Conservation (phyloP, 495 filamentous ascomycete genomes). For the Ramalina peruviana region DNA sequence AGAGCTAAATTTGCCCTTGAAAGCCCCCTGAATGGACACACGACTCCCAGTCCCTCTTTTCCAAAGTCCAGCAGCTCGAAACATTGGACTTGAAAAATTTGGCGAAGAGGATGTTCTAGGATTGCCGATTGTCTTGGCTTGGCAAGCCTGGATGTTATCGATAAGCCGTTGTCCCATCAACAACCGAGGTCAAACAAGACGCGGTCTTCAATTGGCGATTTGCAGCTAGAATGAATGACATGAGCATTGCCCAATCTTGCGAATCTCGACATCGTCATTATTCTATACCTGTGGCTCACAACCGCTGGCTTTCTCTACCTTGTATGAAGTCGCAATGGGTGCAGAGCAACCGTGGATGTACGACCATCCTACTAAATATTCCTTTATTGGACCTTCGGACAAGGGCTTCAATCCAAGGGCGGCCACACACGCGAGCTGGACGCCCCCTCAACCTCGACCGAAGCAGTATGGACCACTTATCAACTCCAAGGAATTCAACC, state of each 20-base stretch:
- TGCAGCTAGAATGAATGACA: too few species aligned
- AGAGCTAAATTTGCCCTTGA: too few species aligned
- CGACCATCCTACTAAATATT: constrained; percentile 36
- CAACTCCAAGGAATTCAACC: constrained; percentile 44
- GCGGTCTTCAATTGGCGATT: too few species aligned
- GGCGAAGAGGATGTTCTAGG: too few species aligned
- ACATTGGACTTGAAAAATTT: too few species aligned
- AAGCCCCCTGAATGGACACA: too few species aligned
- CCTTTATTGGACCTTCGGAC: constrained; percentile 37
- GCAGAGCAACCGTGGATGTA: constrained; percentile 68
- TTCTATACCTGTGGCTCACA: not conserved
- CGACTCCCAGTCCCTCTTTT: too few species aligned
- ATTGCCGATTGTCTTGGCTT: too few species aligned
- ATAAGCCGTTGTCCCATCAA: too few species aligned
- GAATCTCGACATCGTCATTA: not conserved
- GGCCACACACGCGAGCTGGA: constrained; percentile 57
- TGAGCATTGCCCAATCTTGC: not conserved
- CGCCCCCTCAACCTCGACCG: constrained; percentile 37
- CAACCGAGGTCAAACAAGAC: too few species aligned
- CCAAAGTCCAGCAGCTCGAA: too few species aligned
- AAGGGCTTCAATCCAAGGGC: constrained; percentile 68
- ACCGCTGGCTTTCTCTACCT: not conserved
- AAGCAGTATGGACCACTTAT: constrained; percentile 62
- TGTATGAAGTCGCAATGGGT: constrained; percentile 30
- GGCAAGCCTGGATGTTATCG: too few species aligned